phyloP scores from a whole-genome alignment of 2,329 filamentous ascomycete species.

The Arthrobotrys sinensis region DNA sequence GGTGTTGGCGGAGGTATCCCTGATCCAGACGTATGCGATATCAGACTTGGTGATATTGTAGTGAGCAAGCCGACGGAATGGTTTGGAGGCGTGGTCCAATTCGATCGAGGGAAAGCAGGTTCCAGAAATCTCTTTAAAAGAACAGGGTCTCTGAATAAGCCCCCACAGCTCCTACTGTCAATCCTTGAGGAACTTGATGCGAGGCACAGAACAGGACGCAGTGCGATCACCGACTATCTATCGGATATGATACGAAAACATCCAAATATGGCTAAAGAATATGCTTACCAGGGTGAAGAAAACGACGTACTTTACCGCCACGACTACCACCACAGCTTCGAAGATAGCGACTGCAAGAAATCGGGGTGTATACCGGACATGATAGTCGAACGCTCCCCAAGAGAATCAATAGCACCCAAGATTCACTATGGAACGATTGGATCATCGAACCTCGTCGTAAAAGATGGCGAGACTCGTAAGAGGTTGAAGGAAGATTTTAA shows the following conservation, averaged over 20 bases:
- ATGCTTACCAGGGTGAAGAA: constrained; percentile 34
- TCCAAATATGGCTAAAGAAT: constrained; percentile 10
- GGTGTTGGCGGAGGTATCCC: constrained; percentile 65
- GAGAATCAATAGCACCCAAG: constrained; percentile 15
- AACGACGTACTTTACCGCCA: constrained; percentile 33
- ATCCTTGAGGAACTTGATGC: constrained; percentile 31
- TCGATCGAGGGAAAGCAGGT: constrained; percentile 36
- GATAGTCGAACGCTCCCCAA: neutral
- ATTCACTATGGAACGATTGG: constrained; percentile 46
- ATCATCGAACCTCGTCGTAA: constrained; percentile 33
- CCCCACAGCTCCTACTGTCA: constrained; percentile 24
- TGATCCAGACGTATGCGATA: constrained; percentile 49
- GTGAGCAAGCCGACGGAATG: constrained; percentile 42
- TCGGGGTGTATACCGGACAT: constrained; percentile 3
- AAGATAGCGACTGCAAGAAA: neutral
- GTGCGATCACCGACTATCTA: constrained; percentile 13
- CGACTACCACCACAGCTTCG: constrained; percentile 8
- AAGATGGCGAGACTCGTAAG: constrained; percentile 29
- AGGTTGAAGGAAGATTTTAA: constrained; percentile 16
- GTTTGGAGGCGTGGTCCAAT: constrained; percentile 40
- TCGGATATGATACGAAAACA: constrained; percentile 25
- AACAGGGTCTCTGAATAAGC: constrained; percentile 46
- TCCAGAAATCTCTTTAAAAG: constrained; percentile 24
- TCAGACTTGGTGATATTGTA: constrained; percentile 63
- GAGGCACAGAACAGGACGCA: constrained; percentile 5